Percentiles rank a stretch among this genome's conserved stretches.
phyloP scores from a whole-genome alignment of 176 grass and related monocot species.

The Secale cereale region DNA sequence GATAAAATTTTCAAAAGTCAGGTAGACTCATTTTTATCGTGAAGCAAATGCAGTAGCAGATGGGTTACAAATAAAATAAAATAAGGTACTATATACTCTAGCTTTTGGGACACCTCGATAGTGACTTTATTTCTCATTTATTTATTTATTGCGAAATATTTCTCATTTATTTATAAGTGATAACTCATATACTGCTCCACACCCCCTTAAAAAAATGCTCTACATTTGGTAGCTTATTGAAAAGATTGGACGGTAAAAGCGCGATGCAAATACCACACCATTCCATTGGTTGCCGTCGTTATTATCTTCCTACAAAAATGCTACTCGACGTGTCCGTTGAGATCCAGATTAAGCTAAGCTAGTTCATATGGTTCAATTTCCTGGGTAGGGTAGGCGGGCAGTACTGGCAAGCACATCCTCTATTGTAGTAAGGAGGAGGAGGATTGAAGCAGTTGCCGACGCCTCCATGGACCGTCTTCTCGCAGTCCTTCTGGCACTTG shows the following conservation, averaged over 20 bases:
- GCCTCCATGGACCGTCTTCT: neutral
- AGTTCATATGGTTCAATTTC: neutral
- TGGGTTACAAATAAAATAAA: too few species aligned
- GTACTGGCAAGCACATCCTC: constrained; percentile 34
- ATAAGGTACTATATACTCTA: too few species aligned
- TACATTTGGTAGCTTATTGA: neutral
- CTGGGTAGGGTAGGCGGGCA: neutral
- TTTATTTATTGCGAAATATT: too few species aligned
- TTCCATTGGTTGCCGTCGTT: neutral
- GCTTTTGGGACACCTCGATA: too few species aligned
- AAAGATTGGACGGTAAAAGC: neutral
- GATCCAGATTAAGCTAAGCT: neutral
- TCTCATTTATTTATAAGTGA: too few species aligned
- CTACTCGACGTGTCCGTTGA: neutral
- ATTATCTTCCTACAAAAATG: neutral
- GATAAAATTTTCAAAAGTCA: too few species aligned
- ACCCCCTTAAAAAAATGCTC: too few species aligned
- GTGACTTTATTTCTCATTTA: too few species aligned
- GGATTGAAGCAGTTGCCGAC: neutral
- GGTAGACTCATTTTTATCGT: too few species aligned
- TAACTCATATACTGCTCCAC: too few species aligned
- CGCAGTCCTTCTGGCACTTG: neutral
- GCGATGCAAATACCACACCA: neutral
- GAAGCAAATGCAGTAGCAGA: too few species aligned
- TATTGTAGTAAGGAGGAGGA: neutral